Base-by-base conservation (phyloP, 2,329 filamentous ascomycete species). In the Blastomyces parvus region DNA sequence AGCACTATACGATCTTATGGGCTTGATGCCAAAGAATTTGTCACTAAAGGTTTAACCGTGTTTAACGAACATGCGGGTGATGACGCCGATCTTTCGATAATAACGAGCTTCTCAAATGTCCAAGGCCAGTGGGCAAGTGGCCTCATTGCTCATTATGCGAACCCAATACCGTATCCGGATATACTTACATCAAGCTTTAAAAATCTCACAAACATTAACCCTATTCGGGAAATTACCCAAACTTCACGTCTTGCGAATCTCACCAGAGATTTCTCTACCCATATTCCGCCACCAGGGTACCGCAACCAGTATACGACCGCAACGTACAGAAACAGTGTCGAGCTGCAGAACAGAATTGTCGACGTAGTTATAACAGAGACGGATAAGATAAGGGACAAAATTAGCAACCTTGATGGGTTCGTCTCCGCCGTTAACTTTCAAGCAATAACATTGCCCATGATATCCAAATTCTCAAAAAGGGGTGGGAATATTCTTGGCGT, bases 401-500 rank as follows among this genome's bases (percentile, higher is more conserved):
- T 60, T 2, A 44, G 36, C n/a, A 33, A 44, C 27, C 19, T 38
- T 27, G 27, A 33, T 6, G 38, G 38, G 22, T 60, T 60, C 30
- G 25, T 46, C 17, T 27, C 40, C 2, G 42, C 38, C 44, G 38
- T 60, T 33, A 44, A 44, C 22, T 60, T 60, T 65, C 74, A 77
- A 61, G 69, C 69, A 11, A 71, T 78, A n/a, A 71, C 75, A 13
- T 66, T 68, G 11, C 66, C 69, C 14, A 71, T 71, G 61, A 63
- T 72, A 17, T 67, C 69, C 22, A 70, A 70, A 14, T 71, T 72
- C 70, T 65, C 64, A 13, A 71, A 72, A 53, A 66, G 68, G 57
- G 74, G 75, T 11, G 72, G 71, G 7, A 77, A 77, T 61, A 66
- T 74, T 0, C 68, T 77, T 0, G 75, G 74, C 3, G 66, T 78